Percentiles rank a stretch among this genome's conserved stretches.
These are phyloP conservation scores for Neonectria hederae DNA, from an alignment of 2,329 filamentous ascomycete species.

Conservation along the genomic window DNA sequence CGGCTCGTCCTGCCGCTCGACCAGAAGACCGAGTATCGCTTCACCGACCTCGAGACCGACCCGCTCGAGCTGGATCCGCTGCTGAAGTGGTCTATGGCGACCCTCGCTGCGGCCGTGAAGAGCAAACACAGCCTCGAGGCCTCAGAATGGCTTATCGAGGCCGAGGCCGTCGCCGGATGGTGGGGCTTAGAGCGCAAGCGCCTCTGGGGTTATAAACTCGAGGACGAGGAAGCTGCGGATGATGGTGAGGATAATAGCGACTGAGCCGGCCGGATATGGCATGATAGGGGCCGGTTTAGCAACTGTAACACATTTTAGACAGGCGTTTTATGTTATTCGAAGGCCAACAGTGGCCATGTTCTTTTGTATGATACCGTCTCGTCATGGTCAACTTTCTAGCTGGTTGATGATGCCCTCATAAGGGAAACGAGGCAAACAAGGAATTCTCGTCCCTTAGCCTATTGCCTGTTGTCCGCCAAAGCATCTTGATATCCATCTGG, in stretches of 20 bases:
- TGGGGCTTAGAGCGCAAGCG: constrained; percentile 37
- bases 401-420: too few relatives aligned
- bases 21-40: constrained; percentile 45
- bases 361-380: background rate
- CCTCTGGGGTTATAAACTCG: constrained; percentile 33
- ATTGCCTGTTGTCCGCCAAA: too few relatives aligned
- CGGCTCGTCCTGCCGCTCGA: constrained; percentile 47
- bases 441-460: too few relatives aligned
- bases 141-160: constrained; percentile 43
- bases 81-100: constrained; percentile 40
- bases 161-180: constrained; percentile 35
- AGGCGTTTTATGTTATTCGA: background rate
- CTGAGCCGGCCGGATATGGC: background rate
- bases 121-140: constrained; percentile 30
- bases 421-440: too few relatives aligned
- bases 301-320: background rate
- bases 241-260: background rate
- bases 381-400: too few relatives aligned
- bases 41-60: constrained; percentile 45
- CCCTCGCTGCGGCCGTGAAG: constrained; percentile 36
- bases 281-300: background rate
- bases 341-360: background rate
- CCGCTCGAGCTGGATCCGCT: constrained; percentile 42
- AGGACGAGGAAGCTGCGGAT: background rate
- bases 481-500: too few relatives aligned